Evolutionary conservation across 441 rosid species (phyloP).

Genomic region (Croton laevigatus): DNA sequence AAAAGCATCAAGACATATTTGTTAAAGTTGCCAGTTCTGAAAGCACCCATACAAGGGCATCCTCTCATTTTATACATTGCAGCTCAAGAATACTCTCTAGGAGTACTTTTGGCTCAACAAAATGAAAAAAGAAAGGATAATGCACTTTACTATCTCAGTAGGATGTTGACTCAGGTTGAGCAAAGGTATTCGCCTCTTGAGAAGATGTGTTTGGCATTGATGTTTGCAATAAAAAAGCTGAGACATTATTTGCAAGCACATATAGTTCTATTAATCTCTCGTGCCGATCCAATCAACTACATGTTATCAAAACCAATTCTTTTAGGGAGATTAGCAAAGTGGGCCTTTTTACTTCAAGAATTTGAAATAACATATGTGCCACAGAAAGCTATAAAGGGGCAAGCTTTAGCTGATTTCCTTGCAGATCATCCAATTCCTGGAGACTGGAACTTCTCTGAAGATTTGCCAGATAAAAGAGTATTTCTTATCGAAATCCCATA

Average conservation of each 20-base stretch:
- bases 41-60: neutral
- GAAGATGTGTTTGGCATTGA: neutral
- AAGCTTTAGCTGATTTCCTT: neutral
- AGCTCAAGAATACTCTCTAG: too few relatives aligned
- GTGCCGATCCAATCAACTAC: neutral
- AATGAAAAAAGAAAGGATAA: neutral
- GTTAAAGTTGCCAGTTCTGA: neutral
- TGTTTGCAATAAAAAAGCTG: neutral
- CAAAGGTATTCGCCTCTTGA: neutral
- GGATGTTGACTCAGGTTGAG: neutral
- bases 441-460: neutral
- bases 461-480: neutral
- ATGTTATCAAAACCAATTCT: neutral
- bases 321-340: neutral
- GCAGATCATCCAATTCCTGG: neutral
- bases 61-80: neutral
- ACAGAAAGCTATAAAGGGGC: neutral
- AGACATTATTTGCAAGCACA: neutral
- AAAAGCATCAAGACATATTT: neutral
- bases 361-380: too few relatives aligned
- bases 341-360: neutral
- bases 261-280: neutral
- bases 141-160: neutral
- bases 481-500: neutral
- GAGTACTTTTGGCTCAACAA: neutral